Evolutionary conservation across 2,329 filamentous ascomycete genomes (phyloP).

Genomic region (Epicoccum sorghinum): DNA sequence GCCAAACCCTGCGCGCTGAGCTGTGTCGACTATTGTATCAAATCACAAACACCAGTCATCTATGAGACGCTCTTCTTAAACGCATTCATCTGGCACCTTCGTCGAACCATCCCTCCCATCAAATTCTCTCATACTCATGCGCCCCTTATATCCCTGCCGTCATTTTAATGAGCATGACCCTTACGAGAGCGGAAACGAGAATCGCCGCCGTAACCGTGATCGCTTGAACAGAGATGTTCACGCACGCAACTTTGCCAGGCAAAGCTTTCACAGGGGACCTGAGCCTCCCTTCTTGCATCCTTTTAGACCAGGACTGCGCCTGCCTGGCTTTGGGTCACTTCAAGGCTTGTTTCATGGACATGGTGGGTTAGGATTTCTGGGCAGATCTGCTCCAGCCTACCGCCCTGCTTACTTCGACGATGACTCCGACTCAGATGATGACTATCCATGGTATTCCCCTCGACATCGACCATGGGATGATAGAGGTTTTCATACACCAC

Average conservation of each 20-base stretch:
- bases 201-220: constrained; percentile 14
- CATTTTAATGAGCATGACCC: constrained; percentile 9
- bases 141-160: not conserved
- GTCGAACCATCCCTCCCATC: too few relatives aligned
- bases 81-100: not conserved
- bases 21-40: not conserved
- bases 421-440: not conserved
- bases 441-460: not conserved
- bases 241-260: not conserved
- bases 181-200: constrained; percentile 21
- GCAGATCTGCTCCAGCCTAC: not conserved
- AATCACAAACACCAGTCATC: not conserved
- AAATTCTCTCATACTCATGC: not conserved
- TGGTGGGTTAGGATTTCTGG: not conserved
- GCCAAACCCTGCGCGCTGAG: not conserved
- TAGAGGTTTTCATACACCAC: not conserved
- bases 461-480: not conserved
- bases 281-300: too few relatives aligned
- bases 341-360: not conserved
- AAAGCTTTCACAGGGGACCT: too few relatives aligned
- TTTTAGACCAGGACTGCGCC: not conserved
- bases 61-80: not conserved
- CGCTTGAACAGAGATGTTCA: constrained; percentile 3
- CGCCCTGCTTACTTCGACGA: not conserved
- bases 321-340: not conserved